Percentiles rank a stretch among this genome's conserved stretches.
phyloP scores from a whole-genome alignment of 352 stramenopile species.

The Phytophthora colocasiae region DNA sequence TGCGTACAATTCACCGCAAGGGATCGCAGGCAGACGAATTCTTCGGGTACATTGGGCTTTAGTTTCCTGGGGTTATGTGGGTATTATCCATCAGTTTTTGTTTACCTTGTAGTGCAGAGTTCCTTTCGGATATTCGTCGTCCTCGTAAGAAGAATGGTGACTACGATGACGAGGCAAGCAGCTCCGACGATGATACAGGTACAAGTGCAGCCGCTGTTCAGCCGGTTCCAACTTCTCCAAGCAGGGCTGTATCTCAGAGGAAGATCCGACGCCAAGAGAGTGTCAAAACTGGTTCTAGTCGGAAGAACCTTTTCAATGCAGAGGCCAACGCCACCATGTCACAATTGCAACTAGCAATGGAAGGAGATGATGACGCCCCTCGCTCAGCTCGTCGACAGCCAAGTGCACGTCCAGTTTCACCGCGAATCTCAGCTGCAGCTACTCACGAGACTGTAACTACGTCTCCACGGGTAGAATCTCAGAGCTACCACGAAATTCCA shows the following conservation, averaged over 20 bases:
- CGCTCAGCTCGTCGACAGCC: conserved; percentile 17
- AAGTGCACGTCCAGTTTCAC: conserved; percentile 18
- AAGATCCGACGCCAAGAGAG: conserved; percentile 12
- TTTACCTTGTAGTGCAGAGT: conserved; percentile 49
- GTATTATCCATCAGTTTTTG: background rate
- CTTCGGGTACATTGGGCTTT: conserved; percentile 47
- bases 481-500: conserved; percentile 47
- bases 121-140: conserved; percentile 52
- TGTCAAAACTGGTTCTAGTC: conserved; percentile 21
- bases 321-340: conserved; percentile 41
- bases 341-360: conserved; percentile 32
- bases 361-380: conserved; percentile 24
- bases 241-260: conserved; percentile 8
- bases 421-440: conserved; percentile 3
- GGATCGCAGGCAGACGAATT: conserved; percentile 72
- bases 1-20: conserved; percentile 76
- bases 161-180: conserved; percentile 31
- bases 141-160: conserved; percentile 14
- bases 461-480: conserved; percentile 10
- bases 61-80: background rate
- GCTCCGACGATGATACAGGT: conserved; percentile 10
- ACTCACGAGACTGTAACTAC: conserved; percentile 10
- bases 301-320: conserved; percentile 49
- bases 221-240: conserved; percentile 18
- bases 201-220: conserved; percentile 14